These are phyloP conservation scores for Tephrocybe rancida DNA, from an alignment of 768 basidiomycete species.

Conservation along the genomic window DNA sequence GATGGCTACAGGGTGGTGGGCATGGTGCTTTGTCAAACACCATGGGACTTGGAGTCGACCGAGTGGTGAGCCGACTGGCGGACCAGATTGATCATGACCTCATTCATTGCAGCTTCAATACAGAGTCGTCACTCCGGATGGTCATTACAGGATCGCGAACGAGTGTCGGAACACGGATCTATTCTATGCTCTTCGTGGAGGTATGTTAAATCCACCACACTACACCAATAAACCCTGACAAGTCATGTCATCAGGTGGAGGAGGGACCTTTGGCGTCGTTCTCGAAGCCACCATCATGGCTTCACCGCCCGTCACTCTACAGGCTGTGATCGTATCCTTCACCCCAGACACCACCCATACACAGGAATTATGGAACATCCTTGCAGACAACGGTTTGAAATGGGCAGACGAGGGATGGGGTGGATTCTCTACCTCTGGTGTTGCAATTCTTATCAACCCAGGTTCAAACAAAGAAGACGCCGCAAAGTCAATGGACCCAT, in stretches of 20 bases:
- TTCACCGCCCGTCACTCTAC: slow-evolving; percentile 36
- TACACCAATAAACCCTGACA: no score
- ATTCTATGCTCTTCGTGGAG: slow-evolving; percentile 55
- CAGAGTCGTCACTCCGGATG: slow-evolving; percentile 58
- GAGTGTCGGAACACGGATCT: slow-evolving; percentile 53
- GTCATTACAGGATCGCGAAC: slow-evolving; percentile 44
- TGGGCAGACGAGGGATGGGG: slow-evolving; percentile 54
- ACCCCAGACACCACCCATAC: slow-evolving; percentile 26
- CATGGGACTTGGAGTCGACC: slow-evolving; percentile 48
- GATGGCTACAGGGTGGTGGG: slow-evolving; percentile 49
- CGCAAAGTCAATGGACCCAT: slow-evolving; percentile 38
- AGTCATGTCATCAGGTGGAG: no score
- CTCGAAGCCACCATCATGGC: slow-evolving; percentile 38
- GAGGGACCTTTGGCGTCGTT: slow-evolving; percentile 51
- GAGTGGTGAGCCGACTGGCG: slow-evolving; percentile 34
- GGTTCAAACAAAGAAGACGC: slow-evolving; percentile 37
- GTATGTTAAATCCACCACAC: slow-evolving; percentile 24
- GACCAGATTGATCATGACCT: not conserved
- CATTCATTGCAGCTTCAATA: slow-evolving; percentile 39
- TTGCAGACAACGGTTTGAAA: slow-evolving; percentile 37
- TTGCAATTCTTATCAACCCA: slow-evolving; percentile 48
- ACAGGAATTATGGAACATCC: slow-evolving; percentile 35
- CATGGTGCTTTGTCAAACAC: slow-evolving; percentile 45
- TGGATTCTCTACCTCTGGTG: slow-evolving; percentile 38
- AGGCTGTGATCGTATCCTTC: slow-evolving; percentile 36